A percentile compares a stretch with the other conserved stretches of the same genome.
Evolutionary conservation across 148 eudicot species (phyloP).

Genomic region (Polygonum maritimum): DNA sequence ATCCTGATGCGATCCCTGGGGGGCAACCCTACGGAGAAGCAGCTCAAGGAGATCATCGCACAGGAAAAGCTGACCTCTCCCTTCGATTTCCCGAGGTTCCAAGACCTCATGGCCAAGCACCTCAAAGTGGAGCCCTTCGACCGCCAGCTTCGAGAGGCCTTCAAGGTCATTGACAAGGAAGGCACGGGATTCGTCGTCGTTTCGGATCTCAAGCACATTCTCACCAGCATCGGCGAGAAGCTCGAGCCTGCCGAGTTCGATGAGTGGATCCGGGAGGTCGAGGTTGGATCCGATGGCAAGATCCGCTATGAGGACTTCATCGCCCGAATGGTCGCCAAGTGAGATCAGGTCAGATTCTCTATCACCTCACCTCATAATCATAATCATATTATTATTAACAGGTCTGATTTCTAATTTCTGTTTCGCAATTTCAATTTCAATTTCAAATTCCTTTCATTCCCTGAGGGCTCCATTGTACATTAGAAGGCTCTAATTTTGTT

Average conservation of each 20-base stretch:
- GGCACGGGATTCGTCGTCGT: slow-evolving; percentile 72
- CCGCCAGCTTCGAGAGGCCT: slow-evolving; percentile 80
- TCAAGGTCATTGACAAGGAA: slow-evolving; percentile 86
- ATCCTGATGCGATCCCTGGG: slow-evolving; percentile 41
- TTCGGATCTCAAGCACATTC: slow-evolving; percentile 76
- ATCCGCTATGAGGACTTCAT: slow-evolving; percentile 67
- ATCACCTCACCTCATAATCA: not conserved
- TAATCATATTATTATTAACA: no score
- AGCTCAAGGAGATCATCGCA: slow-evolving; percentile 48
- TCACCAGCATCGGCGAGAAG: slow-evolving; percentile 90
- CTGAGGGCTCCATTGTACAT: not conserved
- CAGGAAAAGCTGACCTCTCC: slow-evolving; percentile 46
- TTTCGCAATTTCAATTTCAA: not conserved
- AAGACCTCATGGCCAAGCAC: slow-evolving; percentile 71
- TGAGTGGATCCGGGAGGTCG: slow-evolving; percentile 97
- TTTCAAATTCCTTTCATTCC: no score
- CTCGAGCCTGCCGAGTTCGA: slow-evolving; percentile 90
- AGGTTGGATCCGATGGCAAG: slow-evolving; percentile 82
- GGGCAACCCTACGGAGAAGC: slow-evolving; percentile 43
- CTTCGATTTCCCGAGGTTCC: slow-evolving; percentile 61
- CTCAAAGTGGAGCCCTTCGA: slow-evolving; percentile 89
- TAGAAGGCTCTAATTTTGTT: not conserved
- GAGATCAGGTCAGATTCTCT: slow-evolving; percentile 12
- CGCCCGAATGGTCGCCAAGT: slow-evolving; percentile 57
- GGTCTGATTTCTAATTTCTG: not conserved